phyloP scores from a whole-genome alignment of 2,329 filamentous ascomycete genomes.

The Salinomyces thailandicus region DNA sequence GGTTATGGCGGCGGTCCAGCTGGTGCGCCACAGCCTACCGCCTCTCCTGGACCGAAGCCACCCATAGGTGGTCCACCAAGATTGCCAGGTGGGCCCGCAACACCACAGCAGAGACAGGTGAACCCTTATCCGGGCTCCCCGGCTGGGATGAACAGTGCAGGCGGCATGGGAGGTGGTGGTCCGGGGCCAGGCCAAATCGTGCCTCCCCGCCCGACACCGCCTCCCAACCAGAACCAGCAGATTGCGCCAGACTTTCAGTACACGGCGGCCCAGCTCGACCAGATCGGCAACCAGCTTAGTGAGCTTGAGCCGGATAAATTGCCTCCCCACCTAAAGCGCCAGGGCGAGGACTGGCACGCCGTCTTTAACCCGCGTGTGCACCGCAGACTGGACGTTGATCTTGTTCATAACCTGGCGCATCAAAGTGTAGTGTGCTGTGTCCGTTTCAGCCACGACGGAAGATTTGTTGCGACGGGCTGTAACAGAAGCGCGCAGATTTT shows the following conservation, averaged over 20 bases:
- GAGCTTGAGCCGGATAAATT: slow-evolving; percentile 82
- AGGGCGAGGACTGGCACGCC: slow-evolving; percentile 85
- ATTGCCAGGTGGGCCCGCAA: slow-evolving; percentile 31
- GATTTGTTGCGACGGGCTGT: slow-evolving; percentile 92
- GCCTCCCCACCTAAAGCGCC: slow-evolving; percentile 77
- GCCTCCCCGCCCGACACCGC: slow-evolving; percentile 64
- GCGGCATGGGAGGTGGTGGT: not conserved
- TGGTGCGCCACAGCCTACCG: slow-evolving; percentile 58
- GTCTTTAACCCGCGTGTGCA: slow-evolving; percentile 86
- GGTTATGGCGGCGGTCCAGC: slow-evolving; percentile 67
- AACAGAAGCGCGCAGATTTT: slow-evolving; percentile 99
- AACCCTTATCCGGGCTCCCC: slow-evolving; percentile 84
- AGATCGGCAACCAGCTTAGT: slow-evolving; percentile 61
- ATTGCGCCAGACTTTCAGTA: slow-evolving; percentile 23
- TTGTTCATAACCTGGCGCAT: slow-evolving; percentile 85
- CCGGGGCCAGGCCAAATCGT: slow-evolving; percentile 38
- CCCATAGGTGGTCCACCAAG: slow-evolving; percentile 49
- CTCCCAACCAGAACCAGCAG: slow-evolving; percentile 30
- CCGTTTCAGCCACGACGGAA: slow-evolving; percentile 88
- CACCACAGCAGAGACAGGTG: slow-evolving; percentile 82
- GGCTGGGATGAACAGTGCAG: slow-evolving; percentile 41
- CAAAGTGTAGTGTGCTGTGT: slow-evolving; percentile 98
- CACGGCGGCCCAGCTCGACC: slow-evolving; percentile 27
- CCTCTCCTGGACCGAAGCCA: slow-evolving; percentile 76
- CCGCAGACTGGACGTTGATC: slow-evolving; percentile 81